Percentiles rank a stretch among this genome's conserved stretches.
These are phyloP conservation scores for Citrullus colocynthis DNA, from an alignment of 306 rosid species.

Conservation along the genomic window DNA sequence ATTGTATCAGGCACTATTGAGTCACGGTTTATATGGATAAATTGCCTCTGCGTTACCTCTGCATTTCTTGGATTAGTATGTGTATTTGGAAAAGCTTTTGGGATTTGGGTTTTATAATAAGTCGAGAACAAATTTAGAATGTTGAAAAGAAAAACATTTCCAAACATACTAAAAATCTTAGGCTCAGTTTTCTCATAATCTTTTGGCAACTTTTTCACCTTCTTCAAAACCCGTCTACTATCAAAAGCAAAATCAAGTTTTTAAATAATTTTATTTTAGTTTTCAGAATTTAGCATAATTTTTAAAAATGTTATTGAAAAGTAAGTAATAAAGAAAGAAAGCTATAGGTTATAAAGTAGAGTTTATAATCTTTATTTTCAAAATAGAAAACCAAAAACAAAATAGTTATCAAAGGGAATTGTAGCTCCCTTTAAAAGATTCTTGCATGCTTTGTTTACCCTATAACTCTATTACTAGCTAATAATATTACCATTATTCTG, in stretches of 20 bases:
- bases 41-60: neutral
- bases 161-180: neutral
- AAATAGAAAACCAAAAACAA: neutral
- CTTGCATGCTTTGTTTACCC: neutral
- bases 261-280: too few relatives aligned
- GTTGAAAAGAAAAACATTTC: neutral
- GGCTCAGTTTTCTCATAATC: neutral
- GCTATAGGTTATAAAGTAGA: too few relatives aligned
- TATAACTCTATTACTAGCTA: slow-evolving; percentile 11
- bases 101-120: neutral
- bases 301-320: too few relatives aligned
- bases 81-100: neutral
- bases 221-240: too few relatives aligned
- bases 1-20: neutral
- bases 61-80: neutral
- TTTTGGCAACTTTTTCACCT: too few relatives aligned
- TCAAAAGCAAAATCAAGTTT: too few relatives aligned
- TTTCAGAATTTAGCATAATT: too few relatives aligned
- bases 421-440: neutral
- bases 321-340: too few relatives aligned
- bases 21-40: neutral
- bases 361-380: too few relatives aligned
- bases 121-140: neutral
- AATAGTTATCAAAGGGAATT: neutral
- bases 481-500: slow-evolving; percentile 7